Percentiles rank a stretch among this genome's conserved stretches.
Conservation (phyloP, 2,329 filamentous ascomycete genomes). For the Stenocarpella maydis region DNA sequence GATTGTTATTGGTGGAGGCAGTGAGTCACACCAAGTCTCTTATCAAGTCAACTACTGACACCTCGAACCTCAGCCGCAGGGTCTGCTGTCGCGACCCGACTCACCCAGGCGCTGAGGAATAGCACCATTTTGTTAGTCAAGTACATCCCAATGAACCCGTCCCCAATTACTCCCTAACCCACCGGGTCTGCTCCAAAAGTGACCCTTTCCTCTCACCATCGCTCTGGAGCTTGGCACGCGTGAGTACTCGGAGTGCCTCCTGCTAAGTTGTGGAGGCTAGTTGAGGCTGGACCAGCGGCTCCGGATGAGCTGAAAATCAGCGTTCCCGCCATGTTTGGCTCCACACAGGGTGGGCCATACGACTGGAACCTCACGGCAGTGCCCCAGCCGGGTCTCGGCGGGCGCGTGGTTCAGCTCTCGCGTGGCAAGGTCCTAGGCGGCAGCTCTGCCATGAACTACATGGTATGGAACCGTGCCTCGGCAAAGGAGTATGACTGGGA, state of each 20-base stretch:
- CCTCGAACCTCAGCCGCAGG: constrained; percentile 37
- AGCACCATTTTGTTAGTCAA: constrained; percentile 38
- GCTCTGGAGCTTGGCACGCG: too few relatives aligned
- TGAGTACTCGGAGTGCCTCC: too few relatives aligned
- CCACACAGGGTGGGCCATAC: constrained; percentile 39
- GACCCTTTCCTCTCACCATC: too few relatives aligned
- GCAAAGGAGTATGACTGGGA: constrained; percentile 35
- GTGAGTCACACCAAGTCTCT: not conserved
- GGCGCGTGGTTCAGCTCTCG: constrained; percentile 51
- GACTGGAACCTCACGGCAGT: constrained; percentile 54
- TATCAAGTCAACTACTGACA: not conserved
- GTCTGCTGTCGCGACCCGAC: constrained; percentile 38
- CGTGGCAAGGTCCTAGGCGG: constrained; percentile 39
- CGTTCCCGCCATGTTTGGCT: constrained; percentile 42
- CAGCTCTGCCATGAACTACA: constrained; percentile 32
- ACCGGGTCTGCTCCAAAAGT: too few relatives aligned
- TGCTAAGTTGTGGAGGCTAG: constrained; percentile 31
- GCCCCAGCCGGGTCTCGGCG: constrained; percentile 48
- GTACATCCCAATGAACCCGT: too few relatives aligned
- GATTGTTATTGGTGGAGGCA: constrained; percentile 24
- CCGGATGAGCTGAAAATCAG: constrained; percentile 41
- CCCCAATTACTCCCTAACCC: too few relatives aligned
- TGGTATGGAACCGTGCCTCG: constrained; percentile 33
- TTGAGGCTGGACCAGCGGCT: constrained; percentile 43
- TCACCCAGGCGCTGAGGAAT: constrained; percentile 38